Percentiles rank a stretch among this genome's conserved stretches.
Conservation (phyloP, 2,329 filamentous ascomycete species). For the Pseudocercospora fijiensis region DNA sequence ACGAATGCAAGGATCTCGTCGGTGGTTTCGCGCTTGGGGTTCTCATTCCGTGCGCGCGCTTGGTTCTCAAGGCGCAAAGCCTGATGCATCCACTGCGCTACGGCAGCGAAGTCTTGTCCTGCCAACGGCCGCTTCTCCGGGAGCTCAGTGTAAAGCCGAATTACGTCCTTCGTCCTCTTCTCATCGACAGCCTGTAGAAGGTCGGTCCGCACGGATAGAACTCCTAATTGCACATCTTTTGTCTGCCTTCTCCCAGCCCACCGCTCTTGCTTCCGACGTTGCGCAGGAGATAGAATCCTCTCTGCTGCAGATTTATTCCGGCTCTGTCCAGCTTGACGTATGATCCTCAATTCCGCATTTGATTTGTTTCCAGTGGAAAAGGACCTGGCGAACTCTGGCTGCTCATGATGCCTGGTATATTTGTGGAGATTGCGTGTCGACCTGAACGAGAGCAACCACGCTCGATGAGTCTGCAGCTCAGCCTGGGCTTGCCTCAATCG, state of each 20-base stretch:
- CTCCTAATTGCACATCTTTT: conserved; percentile 11
- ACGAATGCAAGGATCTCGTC: conserved; percentile 35
- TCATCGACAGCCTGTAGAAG: conserved; percentile 27
- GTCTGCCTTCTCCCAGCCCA: conserved; percentile 8
- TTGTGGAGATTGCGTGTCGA: neutral
- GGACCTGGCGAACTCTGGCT: neutral
- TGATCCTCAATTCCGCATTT: neutral
- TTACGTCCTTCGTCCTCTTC: conserved; percentile 22
- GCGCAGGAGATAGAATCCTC: conserved; percentile 8
- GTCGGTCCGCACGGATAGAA: conserved; percentile 15
- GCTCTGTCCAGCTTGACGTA: neutral
- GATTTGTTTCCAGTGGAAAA: neutral
- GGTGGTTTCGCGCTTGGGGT: conserved; percentile 14
- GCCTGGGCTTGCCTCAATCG: neutral
- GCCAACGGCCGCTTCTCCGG: conserved; percentile 21
- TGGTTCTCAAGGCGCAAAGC: conserved; percentile 13
- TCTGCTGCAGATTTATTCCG: neutral
- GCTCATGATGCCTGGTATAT: neutral
- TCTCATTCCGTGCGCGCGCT: conserved; percentile 5
- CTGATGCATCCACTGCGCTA: conserved; percentile 23
- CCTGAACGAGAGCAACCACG: neutral
- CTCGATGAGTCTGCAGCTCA: neutral
- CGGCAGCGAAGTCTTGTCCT: conserved; percentile 14
- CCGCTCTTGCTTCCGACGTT: conserved; percentile 20
- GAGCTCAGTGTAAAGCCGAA: conserved; percentile 24